phyloP scores from a whole-genome alignment of 2,329 filamentous ascomycete genomes.

The Fusarium sp. region DNA sequence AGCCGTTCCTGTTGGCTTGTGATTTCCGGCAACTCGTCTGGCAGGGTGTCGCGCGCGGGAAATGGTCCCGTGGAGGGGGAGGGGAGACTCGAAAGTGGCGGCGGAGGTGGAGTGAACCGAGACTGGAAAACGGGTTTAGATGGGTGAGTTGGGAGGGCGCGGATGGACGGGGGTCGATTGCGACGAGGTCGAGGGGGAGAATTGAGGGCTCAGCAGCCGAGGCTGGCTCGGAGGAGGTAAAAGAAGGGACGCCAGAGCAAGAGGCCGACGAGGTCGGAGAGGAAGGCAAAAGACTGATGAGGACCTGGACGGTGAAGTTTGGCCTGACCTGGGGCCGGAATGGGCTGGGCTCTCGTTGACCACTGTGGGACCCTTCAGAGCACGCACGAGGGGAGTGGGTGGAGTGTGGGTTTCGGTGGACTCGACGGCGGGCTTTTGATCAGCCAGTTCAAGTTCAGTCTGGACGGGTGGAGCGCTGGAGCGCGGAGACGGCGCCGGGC shows the following conservation, averaged over 20 bases:
- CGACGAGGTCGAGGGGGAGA: conserved; percentile 14
- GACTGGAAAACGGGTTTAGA: conserved; percentile 34
- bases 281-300: conserved; percentile 41
- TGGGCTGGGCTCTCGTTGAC: conserved; percentile 41
- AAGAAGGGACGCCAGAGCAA: conserved; percentile 34
- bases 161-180: conserved; percentile 10
- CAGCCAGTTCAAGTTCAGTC: conserved; percentile 36
- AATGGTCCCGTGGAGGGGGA: conserved; percentile 38
- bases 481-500: conserved; percentile 1
- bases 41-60: conserved; percentile 34
- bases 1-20: conserved; percentile 27
- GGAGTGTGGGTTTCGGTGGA: conserved; percentile 20
- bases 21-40: conserved; percentile 11
- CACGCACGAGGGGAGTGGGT: conserved; percentile 30
- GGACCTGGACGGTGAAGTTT: conserved; percentile 49
- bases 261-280: conserved; percentile 26
- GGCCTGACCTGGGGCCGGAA: conserved; percentile 48
- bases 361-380: conserved; percentile 29
- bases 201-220: conserved; percentile 41
- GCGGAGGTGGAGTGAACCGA: conserved; percentile 40
- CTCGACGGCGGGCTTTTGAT: conserved; percentile 14
- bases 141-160: background rate
- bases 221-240: conserved; percentile 26
- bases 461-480: conserved; percentile 6
- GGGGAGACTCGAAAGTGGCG: conserved; percentile 40